Percentiles rank a stretch among this genome's conserved stretches.
phyloP scores from a whole-genome alignment of 2,329 filamentous ascomycete species.

The Neurospora crassa region DNA sequence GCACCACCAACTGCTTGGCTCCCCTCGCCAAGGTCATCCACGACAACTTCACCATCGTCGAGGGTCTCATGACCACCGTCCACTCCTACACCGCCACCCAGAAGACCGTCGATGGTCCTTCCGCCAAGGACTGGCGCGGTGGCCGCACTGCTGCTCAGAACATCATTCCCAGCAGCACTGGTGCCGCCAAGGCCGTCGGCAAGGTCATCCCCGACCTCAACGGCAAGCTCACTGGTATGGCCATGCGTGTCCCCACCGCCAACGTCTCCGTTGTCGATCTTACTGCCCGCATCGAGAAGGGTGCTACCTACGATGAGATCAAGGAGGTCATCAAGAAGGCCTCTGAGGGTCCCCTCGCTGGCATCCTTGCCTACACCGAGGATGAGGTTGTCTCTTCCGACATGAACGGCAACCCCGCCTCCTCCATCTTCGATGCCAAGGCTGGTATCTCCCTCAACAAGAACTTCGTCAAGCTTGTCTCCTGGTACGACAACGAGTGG shows the following conservation, averaged over 20 bases:
- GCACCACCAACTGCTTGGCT: slow-evolving; percentile 99
- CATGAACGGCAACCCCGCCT: slow-evolving; percentile 84
- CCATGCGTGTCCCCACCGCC: slow-evolving; percentile 96
- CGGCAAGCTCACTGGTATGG: slow-evolving; percentile 99
- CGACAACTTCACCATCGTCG: slow-evolving; percentile 95
- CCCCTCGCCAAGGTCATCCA: slow-evolving; percentile 98
- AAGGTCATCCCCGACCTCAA: slow-evolving; percentile 98
- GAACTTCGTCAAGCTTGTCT: slow-evolving; percentile 97
- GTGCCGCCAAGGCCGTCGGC: slow-evolving; percentile 99
- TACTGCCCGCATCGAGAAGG: slow-evolving; percentile 89
- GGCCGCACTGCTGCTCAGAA: slow-evolving; percentile 98
- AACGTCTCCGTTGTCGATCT: slow-evolving; percentile 99
- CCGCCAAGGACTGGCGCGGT: slow-evolving; percentile 98
- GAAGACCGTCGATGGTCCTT: slow-evolving; percentile 98
- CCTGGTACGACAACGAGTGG: slow-evolving; percentile 99
- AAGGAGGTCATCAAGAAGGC: slow-evolving; percentile 86
- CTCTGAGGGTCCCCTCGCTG: slow-evolving; percentile 70
- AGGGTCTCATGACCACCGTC: slow-evolving; percentile 99
- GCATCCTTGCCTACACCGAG: slow-evolving; percentile 90
- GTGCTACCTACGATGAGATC: slow-evolving; percentile 81
- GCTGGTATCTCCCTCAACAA: slow-evolving; percentile 97
- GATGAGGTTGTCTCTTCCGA: slow-evolving; percentile 94
- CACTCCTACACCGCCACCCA: slow-evolving; percentile 99
- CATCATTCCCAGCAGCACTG: slow-evolving; percentile 98
- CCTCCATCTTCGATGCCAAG: slow-evolving; percentile 99